Base-by-base conservation (phyloP, 768 basidiomycete species). In the Lanmaoa rubissima region DNA sequence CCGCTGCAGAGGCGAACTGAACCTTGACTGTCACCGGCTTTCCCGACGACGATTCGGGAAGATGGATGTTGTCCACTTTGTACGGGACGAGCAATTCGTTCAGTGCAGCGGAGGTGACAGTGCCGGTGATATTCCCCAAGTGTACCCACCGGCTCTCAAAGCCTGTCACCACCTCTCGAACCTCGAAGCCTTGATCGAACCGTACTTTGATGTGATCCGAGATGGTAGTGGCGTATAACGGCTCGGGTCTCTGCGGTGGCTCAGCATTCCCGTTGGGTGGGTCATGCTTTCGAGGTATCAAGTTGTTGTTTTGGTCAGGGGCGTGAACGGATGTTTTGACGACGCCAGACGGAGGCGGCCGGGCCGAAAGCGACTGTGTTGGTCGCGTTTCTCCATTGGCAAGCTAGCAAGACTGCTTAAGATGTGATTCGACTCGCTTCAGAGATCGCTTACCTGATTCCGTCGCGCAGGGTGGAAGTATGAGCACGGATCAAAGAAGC, bases 141-240 rank as follows among this genome's bases (percentile, higher is more conserved):
- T 78, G 73, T 10, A 91, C 64, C 75, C 82, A 83, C 7, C 79
- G 80, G 0, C 85, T 85, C 62, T 93, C 90, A 41, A 90, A 86
- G 1, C 85, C 85, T 1, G 89, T 90, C 8, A 69, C 69, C 7
- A 91, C 66, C 0, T 82, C 76, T 26, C 74, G 67, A 3, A 92
- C 77, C 2, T 76, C 75, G 45, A 88, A 88, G 0, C 91, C 90
- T 0, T 81, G 68, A 34, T 79, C 79, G 45, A 90, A 74, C 21
- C 75, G 79, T 19, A 86, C 79, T 49, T 74, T 77, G 21, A 80
- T 84, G 52, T 86, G 79, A 38, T 84, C 80, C 41, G 83, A 76
- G 8, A 88, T 65, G 0, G 69, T 75, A 13, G 79, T 51, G 0
- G 61, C 51, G 2, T 73, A 71, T 0, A 65, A 34, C 0, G 53